Base-by-base conservation (phyloP, 2,329 filamentous ascomycete species). In the Fusarium poae region DNA sequence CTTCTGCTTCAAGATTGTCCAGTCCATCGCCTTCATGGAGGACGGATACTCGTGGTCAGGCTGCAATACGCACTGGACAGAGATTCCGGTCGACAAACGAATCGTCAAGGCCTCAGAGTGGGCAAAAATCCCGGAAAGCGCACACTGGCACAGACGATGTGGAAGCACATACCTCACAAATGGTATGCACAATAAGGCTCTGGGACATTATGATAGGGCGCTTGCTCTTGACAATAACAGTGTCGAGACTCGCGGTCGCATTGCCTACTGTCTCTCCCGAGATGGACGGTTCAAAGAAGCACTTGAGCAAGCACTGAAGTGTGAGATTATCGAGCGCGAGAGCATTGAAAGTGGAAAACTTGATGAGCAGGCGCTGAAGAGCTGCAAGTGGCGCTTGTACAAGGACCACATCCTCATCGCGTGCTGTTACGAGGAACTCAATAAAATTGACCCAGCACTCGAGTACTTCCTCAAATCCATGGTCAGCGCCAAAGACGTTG, bases 1-100 rank as follows among this genome's bases (percentile, higher is more conserved):
- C 0, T 80, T 82, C 57, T 82, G 80, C 65, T 81, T 82, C 63
- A 79, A 81, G 56, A 81, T 82, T 37, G 80, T 82, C 6, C 80
- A 82, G 57, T 79, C 76, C 42, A 74, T 81, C 30, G 79, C 80
- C 7, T 78, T 79, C 4, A 77, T 82, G 72, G 75, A 81, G 16
- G 75, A 76, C 2, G 81, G 79, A 3, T 72, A 76, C 54, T 78
- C 77, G 0, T 82, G 78, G 78, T 76, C 76, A 1, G 77, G 80
- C 39, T 77, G 77, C 6, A 76, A 77, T 20, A 65, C 64, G 4
- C 76, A 79, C 62, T 82, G 80, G 80, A 71, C 75, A 0, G 78
- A 79, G 1, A 75, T 79, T 4, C 65, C 79, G 2, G 59, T 80
- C 27, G 71, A 76, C 27, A 68, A 76, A 16, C 76, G 81, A 30